Base-by-base conservation (phyloP, 129 eudicot genomes). In the Tanacetum coccineum region DNA sequence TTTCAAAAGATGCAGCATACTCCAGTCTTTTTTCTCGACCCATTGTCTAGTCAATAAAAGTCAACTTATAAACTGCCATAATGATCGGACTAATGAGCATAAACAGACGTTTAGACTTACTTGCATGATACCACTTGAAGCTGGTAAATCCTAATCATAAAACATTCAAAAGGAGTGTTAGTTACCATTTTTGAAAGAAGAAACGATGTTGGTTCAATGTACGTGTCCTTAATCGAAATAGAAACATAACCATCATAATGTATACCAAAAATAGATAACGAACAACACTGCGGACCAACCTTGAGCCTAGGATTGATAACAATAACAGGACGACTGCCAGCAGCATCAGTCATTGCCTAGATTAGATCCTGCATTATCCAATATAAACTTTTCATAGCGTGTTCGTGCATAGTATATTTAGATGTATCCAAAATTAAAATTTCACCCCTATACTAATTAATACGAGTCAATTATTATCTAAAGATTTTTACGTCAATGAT, bases 271-370 rank as follows among this genome's bases (percentile, higher is more conserved):
- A 52, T 10, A 53, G 54, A 36, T 7, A 59, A 53, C 9, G 15
- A 39, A 13, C 7, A 9, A 59, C 30, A 32, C 15, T 62, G 40
- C 42, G 72, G 60, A 62, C 81, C 66, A 76, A 93, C 99, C 99
- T 86, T 93, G 59, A 94, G 89, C 68, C 79, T 81, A 67, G 99
- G 99, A 74, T 94, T 94, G 64, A 94, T 73, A 74, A 89, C 88
- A 72, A 94, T 82, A 62, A 94, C 95, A 2, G 99, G 99, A 77
- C 99, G 99, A 74, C 65, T 79, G 58, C 90, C 99, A 60, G 99
- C 99, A 74, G 99, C 99, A 82, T 86, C 85, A 40, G 99, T 94
- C 99, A 94, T 94, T 52, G 99, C 99, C 78, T 73, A n/a, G n/a
- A n/a, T 83, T 55, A 94, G 82, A 78, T 94, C 99, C 99, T 94